phyloP scores from a whole-genome alignment of 164 flowering plant genomes.

The Piper betle region DNA sequence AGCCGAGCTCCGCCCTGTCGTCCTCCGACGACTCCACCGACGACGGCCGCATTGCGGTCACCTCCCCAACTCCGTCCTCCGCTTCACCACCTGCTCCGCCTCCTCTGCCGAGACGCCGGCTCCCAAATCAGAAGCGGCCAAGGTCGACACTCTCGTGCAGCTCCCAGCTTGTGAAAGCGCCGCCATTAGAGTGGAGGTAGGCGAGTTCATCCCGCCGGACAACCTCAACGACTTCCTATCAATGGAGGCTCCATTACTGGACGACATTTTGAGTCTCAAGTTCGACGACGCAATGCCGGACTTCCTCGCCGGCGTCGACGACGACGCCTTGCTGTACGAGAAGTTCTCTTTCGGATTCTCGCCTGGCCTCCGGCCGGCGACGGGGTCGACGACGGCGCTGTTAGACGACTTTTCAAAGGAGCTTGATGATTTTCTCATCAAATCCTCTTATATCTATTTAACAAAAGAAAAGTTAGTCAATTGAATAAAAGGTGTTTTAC shows the following conservation, averaged over 20 bases:
- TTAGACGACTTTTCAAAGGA: constrained; percentile 48
- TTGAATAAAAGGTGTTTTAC: neutral
- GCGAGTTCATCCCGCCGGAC: neutral
- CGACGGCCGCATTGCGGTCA: constrained; percentile 29
- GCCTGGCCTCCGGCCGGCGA: constrained; percentile 12
- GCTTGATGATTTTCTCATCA: constrained; percentile 55
- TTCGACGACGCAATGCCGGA: constrained; percentile 15
- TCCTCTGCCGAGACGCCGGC: constrained; percentile 6
- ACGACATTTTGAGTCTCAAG: constrained; percentile 19
- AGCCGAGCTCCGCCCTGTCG: constrained; percentile 6
- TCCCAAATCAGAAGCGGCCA: neutral
- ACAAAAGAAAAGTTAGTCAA: neutral
- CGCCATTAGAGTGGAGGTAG: constrained; percentile 7
- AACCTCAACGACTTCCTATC: constrained; percentile 16
- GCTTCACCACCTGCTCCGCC: constrained; percentile 14
- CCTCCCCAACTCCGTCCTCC: constrained; percentile 59
- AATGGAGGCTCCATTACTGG: constrained; percentile 17
- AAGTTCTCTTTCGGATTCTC: constrained; percentile 5
- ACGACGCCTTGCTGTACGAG: constrained; percentile 8
- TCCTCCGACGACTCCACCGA: constrained; percentile 45
- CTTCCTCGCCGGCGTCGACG: constrained; percentile 17
- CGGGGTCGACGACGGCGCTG: constrained; percentile 6
- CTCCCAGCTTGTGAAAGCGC: constrained; percentile 4
- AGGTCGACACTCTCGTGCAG: neutral
- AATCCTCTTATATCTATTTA: constrained; percentile 23